These are phyloP conservation scores for Canna indica DNA, from an alignment of 176 grass and related monocot genomes.

Conservation along the genomic window DNA sequence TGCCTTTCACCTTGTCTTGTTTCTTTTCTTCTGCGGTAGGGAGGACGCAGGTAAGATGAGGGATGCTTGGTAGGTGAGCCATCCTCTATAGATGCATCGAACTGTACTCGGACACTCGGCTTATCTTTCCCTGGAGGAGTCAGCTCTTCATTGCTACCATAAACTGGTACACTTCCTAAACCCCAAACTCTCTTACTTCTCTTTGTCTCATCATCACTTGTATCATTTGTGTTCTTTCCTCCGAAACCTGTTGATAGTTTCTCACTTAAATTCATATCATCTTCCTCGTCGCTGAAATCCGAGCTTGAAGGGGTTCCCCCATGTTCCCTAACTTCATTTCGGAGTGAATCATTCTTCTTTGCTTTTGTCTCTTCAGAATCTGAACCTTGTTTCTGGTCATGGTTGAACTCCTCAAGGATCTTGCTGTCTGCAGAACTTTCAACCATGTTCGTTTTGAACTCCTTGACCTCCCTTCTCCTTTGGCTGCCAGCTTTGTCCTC, in stretches of 20 bases:
- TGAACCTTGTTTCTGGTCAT: background rate
- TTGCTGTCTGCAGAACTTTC: background rate
- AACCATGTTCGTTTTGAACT: background rate
- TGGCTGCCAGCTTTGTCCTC: background rate
- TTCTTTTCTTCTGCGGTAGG: background rate
- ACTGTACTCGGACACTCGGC: too few relatives aligned
- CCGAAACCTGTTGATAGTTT: background rate
- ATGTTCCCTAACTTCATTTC: background rate
- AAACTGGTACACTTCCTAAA: too few relatives aligned
- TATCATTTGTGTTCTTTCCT: too few relatives aligned
- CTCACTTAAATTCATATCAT: background rate
- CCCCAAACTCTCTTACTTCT: too few relatives aligned
- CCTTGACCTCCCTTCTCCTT: background rate
- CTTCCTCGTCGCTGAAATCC: background rate
- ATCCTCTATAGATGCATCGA: too few relatives aligned
- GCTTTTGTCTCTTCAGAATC: background rate
- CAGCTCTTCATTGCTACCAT: too few relatives aligned
- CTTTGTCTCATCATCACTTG: too few relatives aligned
- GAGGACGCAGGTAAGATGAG: background rate
- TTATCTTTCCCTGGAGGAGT: too few relatives aligned
- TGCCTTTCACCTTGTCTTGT: background rate
- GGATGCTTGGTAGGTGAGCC: background rate
- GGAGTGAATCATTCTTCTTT: background rate
- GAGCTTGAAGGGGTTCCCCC: background rate
- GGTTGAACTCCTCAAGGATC: background rate